Conservation (phyloP, 306 rosid genomes). For the Canavalia gladiata region DNA sequence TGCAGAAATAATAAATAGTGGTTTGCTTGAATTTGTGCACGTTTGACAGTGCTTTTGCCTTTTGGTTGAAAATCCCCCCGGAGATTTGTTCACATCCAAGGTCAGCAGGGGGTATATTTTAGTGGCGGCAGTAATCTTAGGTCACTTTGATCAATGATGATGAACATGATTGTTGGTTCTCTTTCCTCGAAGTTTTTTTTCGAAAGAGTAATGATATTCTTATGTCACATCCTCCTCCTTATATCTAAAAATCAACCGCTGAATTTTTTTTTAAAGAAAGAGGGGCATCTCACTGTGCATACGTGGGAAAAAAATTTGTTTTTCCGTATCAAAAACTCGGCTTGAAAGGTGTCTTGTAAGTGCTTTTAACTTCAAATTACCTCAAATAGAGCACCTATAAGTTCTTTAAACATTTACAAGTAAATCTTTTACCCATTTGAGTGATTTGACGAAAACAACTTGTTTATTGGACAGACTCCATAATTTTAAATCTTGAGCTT, state of each 20-base stretch:
- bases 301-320: too few species aligned
- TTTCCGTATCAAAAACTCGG: too few species aligned
- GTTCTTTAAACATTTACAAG: not conserved
- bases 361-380: not conserved
- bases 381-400: not conserved
- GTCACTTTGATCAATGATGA: not conserved
- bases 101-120: not conserved
- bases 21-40: constrained; percentile 25
- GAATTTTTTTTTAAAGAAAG: too few species aligned
- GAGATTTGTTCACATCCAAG: not conserved
- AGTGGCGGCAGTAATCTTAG: not conserved
- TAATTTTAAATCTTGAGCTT: not conserved
- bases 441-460: not conserved
- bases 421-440: not conserved
- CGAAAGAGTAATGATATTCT: too few species aligned
- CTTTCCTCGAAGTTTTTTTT: not conserved
- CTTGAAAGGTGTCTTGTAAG: not conserved
- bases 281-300: too few species aligned
- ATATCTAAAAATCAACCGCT: too few species aligned
- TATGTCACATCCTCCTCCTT: too few species aligned
- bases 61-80: not conserved
- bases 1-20: constrained; percentile 47
- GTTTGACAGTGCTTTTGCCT: not conserved
- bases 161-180: not conserved
- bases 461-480: not conserved